Evolutionary conservation across 805 yeast species (phyloP), one percentile per base, ranked within the genome.

Genomic region (Starmerella apis): DNA sequence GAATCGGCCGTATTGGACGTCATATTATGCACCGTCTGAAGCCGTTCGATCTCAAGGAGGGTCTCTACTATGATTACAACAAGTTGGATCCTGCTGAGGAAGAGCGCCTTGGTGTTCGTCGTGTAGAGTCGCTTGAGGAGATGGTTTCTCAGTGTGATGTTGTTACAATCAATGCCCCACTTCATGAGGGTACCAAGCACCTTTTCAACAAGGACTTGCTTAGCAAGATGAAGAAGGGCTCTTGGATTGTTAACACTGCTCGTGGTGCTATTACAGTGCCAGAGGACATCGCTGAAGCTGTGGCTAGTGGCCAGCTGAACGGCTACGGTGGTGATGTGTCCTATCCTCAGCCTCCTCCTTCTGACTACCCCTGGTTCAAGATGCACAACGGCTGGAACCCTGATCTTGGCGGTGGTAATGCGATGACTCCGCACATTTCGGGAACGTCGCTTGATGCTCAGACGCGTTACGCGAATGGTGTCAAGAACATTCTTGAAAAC

Each of bases 251-350:
- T 48, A 80, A 82, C 72, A 82, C 88, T 46, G 88, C 88, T 19
- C 75, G 90, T 64, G 92, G 92, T 53, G 90, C 88, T 38, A 83
- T 83, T 59, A 75, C 83, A 63, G 79, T 74, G 50, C 81, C 77
- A 44, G 73, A 81, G 61, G 92, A 80, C 58, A 83, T 83, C 55
- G 87, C 86, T 0, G 87, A 72, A 13, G 90, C 90, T 1, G 75
- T 83, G 35, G 63, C 71, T 48, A 68, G 77, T 33, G 92, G 92
- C 45, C 80, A 80, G 59, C 64, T 83, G 45, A 71, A 81, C 60
- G 90, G 88, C 47, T 83, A 83, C 63, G 92, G 88, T 60, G 92
- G 90, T 59, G 92, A 83, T 66, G 92, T 83, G 47, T 83, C 90
- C 86, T 75, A 61, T 70, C 81, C 81, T n/a, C 94, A 83, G 67